A percentile compares a stretch with the other conserved stretches of the same genome.
These are phyloP conservation scores for Alnus rubra DNA, from an alignment of 306 rosid genomes.

Conservation along the genomic window DNA sequence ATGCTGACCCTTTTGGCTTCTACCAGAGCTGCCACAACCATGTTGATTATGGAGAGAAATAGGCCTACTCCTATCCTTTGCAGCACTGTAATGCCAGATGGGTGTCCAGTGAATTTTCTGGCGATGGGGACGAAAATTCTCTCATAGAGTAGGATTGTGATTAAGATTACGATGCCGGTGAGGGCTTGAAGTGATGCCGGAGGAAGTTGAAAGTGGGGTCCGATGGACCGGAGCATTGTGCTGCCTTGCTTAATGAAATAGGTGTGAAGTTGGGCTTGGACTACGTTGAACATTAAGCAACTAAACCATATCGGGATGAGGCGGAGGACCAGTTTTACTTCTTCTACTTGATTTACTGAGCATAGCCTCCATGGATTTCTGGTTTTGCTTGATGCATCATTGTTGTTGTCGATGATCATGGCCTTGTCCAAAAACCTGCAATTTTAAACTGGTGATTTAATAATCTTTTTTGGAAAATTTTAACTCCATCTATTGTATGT, in stretches of 20 bases:
- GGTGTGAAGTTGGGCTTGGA: slow-evolving; percentile 63
- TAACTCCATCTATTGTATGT: too few relatives aligned
- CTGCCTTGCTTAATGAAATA: slow-evolving; percentile 67
- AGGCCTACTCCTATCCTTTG: slow-evolving; percentile 74
- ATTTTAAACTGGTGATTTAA: background rate
- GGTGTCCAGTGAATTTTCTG: slow-evolving; percentile 44
- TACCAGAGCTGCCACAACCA: slow-evolving; percentile 56
- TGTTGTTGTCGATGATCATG: slow-evolving; percentile 42
- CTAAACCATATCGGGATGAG: too few relatives aligned
- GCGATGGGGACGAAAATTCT: slow-evolving; percentile 45
- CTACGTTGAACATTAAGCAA: slow-evolving; percentile 49
- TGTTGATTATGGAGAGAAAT: slow-evolving; percentile 54
- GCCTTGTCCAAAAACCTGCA: slow-evolving; percentile 73
- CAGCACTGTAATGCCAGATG: slow-evolving; percentile 59
- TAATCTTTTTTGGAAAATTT: background rate
- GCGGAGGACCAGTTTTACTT: too few relatives aligned
- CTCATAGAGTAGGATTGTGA: slow-evolving; percentile 55
- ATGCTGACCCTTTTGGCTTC: slow-evolving; percentile 56
- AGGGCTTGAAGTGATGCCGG: slow-evolving; percentile 72
- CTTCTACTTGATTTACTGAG: background rate
- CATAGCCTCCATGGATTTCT: slow-evolving; percentile 79
- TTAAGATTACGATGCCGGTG: slow-evolving; percentile 46
- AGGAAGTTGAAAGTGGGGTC: slow-evolving; percentile 54
- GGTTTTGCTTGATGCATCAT: slow-evolving; percentile 42
- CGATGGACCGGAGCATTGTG: slow-evolving; percentile 52